Base-by-base conservation (phyloP, 495 filamentous ascomycete species). In the Xylona heveae region DNA sequence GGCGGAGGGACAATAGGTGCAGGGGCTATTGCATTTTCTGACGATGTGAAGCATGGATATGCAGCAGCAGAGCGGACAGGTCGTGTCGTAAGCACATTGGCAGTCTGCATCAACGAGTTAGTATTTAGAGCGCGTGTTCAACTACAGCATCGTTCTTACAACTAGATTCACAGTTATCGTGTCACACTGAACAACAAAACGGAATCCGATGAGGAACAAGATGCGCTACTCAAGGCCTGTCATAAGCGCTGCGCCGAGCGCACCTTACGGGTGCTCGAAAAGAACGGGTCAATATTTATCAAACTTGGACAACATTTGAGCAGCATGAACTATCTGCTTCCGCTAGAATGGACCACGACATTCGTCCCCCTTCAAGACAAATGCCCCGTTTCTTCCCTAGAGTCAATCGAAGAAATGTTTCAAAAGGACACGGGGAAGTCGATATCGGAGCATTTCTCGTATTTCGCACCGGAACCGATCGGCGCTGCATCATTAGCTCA, bases 241-340 rank as follows among this genome's bases (percentile, higher is more conserved):
- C 88, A 99, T 55, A 74, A 85, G 50, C 67, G 88, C 45, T 99
- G 88, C 53, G 90, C 88, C 8, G 64, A 78, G 43, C 71, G 88
- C 34, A 93, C 88, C 7, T 56, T 95, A 12, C 59, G 61, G 22
- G 83, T 88, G 0, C 55, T 99, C 18, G 85, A 99, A 59, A 77
- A 73, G 55, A 95, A 90, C 54, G 88, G 88, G 23, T 91, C 84
- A 4, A 83, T 99, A 43, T 99, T 95, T 42, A 95, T 99, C 45
- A 99, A 99, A 51, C 54, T 99, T 17, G 88, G 88, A 15, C 88
- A 99, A 41, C 88, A 99, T 56, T 53, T 99, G 51, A 88, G 78
- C 46, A 88, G 82, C 38, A 82, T 99, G 80, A 83, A 82, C 43
- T 99, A 99, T 48, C 62, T 99, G 7, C 68, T 99, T 4, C 88